Percentiles rank a stretch among this genome's conserved stretches.
Conservation (phyloP, 306 rosid species). For the Vachellia pachyceras region DNA sequence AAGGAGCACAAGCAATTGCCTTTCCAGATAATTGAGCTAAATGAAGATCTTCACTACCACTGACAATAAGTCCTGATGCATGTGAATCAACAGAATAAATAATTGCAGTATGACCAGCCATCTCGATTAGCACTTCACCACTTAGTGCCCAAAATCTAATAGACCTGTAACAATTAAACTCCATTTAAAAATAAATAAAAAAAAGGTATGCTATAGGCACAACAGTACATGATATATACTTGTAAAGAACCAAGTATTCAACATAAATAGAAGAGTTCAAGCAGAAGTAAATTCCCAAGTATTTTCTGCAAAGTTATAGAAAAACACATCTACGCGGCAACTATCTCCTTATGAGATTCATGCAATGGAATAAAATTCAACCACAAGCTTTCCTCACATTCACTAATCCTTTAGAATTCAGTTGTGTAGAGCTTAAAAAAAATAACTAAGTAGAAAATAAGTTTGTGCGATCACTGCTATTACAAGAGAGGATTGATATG, state of each 20-base stretch:
- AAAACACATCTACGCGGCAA: too few relatives aligned
- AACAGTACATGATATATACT: not conserved
- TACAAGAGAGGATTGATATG: too few relatives aligned
- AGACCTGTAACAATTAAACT: slow-evolving; percentile 63
- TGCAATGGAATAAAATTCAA: too few relatives aligned
- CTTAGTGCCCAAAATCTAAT: slow-evolving; percentile 85
- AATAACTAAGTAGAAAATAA: too few relatives aligned
- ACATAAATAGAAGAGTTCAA: slow-evolving; percentile 27
- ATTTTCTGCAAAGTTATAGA: too few relatives aligned
- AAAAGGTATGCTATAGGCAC: not conserved
- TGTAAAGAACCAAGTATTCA: too few relatives aligned
- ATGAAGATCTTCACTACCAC: slow-evolving; percentile 85
- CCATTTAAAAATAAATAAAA: not conserved
- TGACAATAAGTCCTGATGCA: slow-evolving; percentile 83
- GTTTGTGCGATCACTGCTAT: too few relatives aligned
- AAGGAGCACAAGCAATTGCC: slow-evolving; percentile 52
- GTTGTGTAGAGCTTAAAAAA: too few relatives aligned
- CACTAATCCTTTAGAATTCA: too few relatives aligned
- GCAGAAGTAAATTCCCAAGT: slow-evolving; percentile 35
- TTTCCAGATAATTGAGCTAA: slow-evolving; percentile 98
- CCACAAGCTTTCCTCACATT: too few relatives aligned
- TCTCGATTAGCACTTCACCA: slow-evolving; percentile 83
- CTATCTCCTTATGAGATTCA: too few relatives aligned
- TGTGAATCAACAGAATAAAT: slow-evolving; percentile 95
- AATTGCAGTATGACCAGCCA: slow-evolving; percentile 94